Percentiles rank a stretch among this genome's conserved stretches.
phyloP scores from a whole-genome alignment of 78 protist genomes.

The Chrysochromulina tobinii region DNA sequence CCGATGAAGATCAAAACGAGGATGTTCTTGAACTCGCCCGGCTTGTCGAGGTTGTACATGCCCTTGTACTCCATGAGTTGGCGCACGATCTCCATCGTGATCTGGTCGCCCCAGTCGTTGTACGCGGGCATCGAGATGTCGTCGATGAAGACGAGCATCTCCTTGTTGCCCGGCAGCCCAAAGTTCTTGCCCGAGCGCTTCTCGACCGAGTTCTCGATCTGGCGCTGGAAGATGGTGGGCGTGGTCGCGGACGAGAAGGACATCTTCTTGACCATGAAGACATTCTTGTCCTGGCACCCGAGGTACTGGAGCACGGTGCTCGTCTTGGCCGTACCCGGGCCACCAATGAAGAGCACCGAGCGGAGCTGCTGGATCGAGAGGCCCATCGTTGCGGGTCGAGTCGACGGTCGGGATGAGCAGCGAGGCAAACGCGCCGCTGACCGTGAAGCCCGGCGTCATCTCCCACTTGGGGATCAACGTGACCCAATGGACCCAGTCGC shows the following conservation, averaged over 20 bases:
- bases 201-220: conserved; percentile 71
- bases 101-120: conserved; percentile 88
- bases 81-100: conserved; percentile 83
- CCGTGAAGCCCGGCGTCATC: conserved; percentile 40
- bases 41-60: conserved; percentile 74
- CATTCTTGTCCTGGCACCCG: conserved; percentile 36
- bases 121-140: conserved; percentile 84
- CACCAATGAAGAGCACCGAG: conserved; percentile 75
- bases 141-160: conserved; percentile 78
- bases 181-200: conserved; percentile 70
- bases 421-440: conserved; percentile 42
- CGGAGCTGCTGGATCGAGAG: not conserved
- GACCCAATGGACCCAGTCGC: conserved; percentile 75
- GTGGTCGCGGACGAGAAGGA: conserved; percentile 83
- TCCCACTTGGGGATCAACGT: conserved; percentile 36
- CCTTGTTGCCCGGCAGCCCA: conserved; percentile 70
- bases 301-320: conserved; percentile 58
- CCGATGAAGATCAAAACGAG: conserved; percentile 63
- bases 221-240: conserved; percentile 66
- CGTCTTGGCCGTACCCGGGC: conserved; percentile 86
- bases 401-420: conserved; percentile 81
- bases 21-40: conserved; percentile 73
- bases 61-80: conserved; percentile 78
- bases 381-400: conserved; percentile 41
- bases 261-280: conserved; percentile 41